These are phyloP conservation scores for Syncephalis plumigaleata DNA, from an alignment of 371 early-diverging fungal genomes.

Conservation along the genomic window DNA sequence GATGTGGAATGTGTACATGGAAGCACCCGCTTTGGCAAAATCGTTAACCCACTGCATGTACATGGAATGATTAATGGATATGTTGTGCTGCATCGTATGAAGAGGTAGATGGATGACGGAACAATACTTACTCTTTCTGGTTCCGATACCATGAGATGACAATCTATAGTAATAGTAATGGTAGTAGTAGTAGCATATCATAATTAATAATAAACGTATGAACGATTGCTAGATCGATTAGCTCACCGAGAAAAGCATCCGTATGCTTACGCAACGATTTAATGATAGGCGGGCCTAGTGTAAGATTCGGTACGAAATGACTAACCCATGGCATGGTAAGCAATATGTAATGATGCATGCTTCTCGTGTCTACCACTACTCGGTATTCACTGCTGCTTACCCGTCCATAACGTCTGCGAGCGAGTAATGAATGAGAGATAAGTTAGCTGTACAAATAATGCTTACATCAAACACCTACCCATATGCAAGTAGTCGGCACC, in stretches of 20 bases:
- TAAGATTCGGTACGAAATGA: constrained; percentile 96
- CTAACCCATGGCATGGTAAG: constrained; percentile 19
- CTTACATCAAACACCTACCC: constrained; percentile 27
- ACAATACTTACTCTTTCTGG: constrained; percentile 44
- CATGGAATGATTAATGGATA: not conserved
- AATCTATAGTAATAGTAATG: constrained; percentile 34
- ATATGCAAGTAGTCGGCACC: constrained; percentile 96
- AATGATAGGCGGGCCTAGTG: constrained; percentile 90
- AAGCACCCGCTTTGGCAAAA: constrained; percentile 87
- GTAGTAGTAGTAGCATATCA: too few relatives aligned
- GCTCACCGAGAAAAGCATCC: constrained; percentile 67
- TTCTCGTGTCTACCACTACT: not conserved
- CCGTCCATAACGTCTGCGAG: constrained; percentile 62
- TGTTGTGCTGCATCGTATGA: not conserved
- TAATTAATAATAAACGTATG: too few relatives aligned
- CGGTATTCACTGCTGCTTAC: constrained; percentile 24
- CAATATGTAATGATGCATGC: not conserved
- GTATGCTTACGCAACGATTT: constrained; percentile 73
- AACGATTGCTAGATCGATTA: not conserved
- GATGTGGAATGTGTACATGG: constrained; percentile 81
- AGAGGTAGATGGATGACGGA: too few relatives aligned
- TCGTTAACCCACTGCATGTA: constrained; percentile 72
- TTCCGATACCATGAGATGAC: constrained; percentile 93
- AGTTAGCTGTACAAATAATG: not conserved
- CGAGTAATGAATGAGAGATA: not conserved